Evolutionary conservation across 192 early-diverging fungal genomes (phyloP), one percentile per base, ranked within the genome.

Genomic region (Coemansia sp.): DNA sequence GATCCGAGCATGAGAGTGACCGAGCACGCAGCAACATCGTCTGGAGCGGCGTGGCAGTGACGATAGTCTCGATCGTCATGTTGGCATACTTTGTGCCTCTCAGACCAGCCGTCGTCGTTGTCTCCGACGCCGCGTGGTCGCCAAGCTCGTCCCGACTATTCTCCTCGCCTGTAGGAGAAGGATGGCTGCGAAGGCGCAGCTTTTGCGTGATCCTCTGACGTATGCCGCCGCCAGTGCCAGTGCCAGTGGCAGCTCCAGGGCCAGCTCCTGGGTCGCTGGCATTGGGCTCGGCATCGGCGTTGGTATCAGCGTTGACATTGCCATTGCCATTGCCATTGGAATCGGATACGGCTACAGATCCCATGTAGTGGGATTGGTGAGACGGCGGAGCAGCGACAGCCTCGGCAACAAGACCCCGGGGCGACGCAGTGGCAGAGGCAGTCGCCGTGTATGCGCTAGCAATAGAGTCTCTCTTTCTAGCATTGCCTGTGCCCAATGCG

Each of bases 11-110:
- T 1, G 32, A 23, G 20, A 82, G 62, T 24, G 35, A 25, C 16
- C 71, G 78, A 8, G 67, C 64, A 19, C 58, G 56, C 32, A 71
- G 62, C 50, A 83, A 42, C 11, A 72, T 52, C 6, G 78, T 67
- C 56, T 81, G 65, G 49, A 81, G 58, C 27, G 75, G 71, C 35
- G 74, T 81, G 0, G 71, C 55, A 0, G 77, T 81, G 11, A 64
- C 67, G 6, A 72, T 61, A 6, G 73, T 69, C 56, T 76, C 66
- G 30, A 82, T 55, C 0, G 54, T 55, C 56, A 73, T 36, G 59
- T 82, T 75, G 5, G 79, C 46, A 48, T 65, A 72, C 35, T 50
- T 55, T 13, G 79, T 76, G 39, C 60, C 42, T 20, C 64, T 60
- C 29, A 63, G 51, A 14, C 68, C 74, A 7, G 57, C 52, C 4